Base-by-base conservation (phyloP, 2,329 filamentous ascomycete species). In the Beauveria varroae region DNA sequence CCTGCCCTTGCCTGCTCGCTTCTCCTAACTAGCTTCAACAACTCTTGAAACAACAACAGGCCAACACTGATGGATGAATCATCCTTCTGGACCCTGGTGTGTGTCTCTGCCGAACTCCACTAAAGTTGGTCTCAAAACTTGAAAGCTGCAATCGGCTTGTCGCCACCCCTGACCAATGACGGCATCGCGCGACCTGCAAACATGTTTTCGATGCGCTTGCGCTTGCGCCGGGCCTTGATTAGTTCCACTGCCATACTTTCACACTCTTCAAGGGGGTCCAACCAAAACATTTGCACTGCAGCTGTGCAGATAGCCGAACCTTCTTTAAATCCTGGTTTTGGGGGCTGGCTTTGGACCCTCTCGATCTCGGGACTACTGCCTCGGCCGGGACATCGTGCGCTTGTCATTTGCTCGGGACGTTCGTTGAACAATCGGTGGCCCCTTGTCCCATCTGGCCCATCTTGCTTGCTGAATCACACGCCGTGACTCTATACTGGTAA, bases 271-370 rank as follows among this genome's bases (percentile, higher is more conserved):
- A 53, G 22, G 5, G 34, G 34, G 34, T 37, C 12, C 34, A 37
- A 37, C 34, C 34, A 14, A 14, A 37, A 14, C 34, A 37, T 14
- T 37, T 37, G 5, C 16, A 44, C 53, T 34, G n/a, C 30, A 49
- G 28, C 49, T 57, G 30, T 34, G n/a, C 30, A 49, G 28, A 57
- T 57, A 43, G 46, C 56, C 56, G 56, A 50, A 51, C 56, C 56
- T 43, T 37, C 37, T 51, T 58, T 30, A 18, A 34, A 58, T 58
- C 34, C 26, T 20, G 46, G 34, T 44, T 51, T 16, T 20, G 28
- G 28, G 43, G 20, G 12, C 12, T 37, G 34, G 34, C 34, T 16
- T 40, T 30, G 40, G 14, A n/a, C 40, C 49, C 49, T 22, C 26
- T 22, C 57, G 57, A 60, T 60, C 49, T 46, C 40, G 49, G 46